Evolutionary conservation across 208 protist species (phyloP), one percentile per base, ranked within the genome.

Genomic region (Phytomonas francai): DNA sequence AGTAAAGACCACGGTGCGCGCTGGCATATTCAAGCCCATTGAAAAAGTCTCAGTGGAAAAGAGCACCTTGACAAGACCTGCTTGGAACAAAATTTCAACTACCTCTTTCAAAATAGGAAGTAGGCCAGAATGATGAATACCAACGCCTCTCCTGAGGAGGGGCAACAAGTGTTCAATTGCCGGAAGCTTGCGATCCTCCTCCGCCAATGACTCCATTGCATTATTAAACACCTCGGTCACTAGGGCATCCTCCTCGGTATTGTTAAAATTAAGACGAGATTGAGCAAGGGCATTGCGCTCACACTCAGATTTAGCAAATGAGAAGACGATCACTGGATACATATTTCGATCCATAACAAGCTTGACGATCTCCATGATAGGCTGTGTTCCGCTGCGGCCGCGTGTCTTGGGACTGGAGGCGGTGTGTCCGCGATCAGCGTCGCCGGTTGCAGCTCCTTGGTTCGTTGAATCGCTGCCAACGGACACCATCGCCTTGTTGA

Each of bases 21-120:
- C 98, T 25, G 99, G 99, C 98, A 99, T 99, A 84, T 99, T 99
- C 22, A 99, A 83, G 3, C 99, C 99, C 95, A 99, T 99, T 3
- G 98, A 93, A 78, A 99, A 99, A 6, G 99, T 99, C 77, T 99
- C 99, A 0, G 99, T 99, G 3, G 98, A 98, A 81, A 99, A 99
- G 39, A 99, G 87, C 29, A 98, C 96, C 74, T 99, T 99, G 29
- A 99, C 87, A 22, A 99, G 83, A 3, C 97, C 98, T 33, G 99
- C 98, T 75, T 99, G 97, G 78, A 99, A 99, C 0, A 99, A 91
- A 72, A 99, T 98, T 81, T 99, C 99, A 59, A 99, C 98, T 6
- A 99, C 87, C 75, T 99, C 99, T 74, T 99, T 99, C 0, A 99
- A 77, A 32, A 99, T 98, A 11, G 99, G 98, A 27, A 99, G 84